Evolutionary conservation across 1,284 basidiomycete species (phyloP), one percentile per base, ranked within the genome.

Genomic region (Ganoderma leucocontextum): DNA sequence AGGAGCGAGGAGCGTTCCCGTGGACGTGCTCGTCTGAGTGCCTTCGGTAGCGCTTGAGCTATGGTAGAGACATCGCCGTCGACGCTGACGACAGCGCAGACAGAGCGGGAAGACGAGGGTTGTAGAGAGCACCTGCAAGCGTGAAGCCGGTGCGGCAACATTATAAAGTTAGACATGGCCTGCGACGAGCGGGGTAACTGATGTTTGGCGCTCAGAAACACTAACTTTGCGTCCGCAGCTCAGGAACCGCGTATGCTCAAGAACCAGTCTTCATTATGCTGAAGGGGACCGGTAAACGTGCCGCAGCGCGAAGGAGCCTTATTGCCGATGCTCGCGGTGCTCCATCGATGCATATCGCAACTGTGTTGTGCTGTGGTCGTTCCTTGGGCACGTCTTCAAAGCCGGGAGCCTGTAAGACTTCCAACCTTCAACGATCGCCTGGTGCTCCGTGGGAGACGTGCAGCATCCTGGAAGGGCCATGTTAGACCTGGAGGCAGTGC

Each of bases 211-310:
- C 22, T 17, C 59, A 17, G 49, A 62, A 58, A 66, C 60, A 62
- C 53, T 66, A 66, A 66, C 65, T 66, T 66, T 66, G 65, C 65
- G 19, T 57, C 22, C 65, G 36, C 52, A 42, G 52, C 41, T 33
- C 52, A 60, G 52, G 60, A 61, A 58, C 55, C 55, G 55, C 15
- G 52, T 7, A 55, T 33, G 33, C 15, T 33, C 52, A 29, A 22
- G 35, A 25, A 25, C 36, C 36, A 22, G 19, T 42, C 13, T 60
- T 60, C 58, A 60, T 60, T 41, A 39, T 58, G 55, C 19, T 7
- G 9, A 35, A 35, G 36, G 17, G 55, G 35, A 35, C 19, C 38
- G 58, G 41, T 17, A 58, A 53, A 58, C 47, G 58, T 38, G 52
- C 47, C 47, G 64, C 64, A 47, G 64, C 39, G 58, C 62, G 60